phyloP scores from a whole-genome alignment of 345 rosid species.

The Corymbia maculata region DNA sequence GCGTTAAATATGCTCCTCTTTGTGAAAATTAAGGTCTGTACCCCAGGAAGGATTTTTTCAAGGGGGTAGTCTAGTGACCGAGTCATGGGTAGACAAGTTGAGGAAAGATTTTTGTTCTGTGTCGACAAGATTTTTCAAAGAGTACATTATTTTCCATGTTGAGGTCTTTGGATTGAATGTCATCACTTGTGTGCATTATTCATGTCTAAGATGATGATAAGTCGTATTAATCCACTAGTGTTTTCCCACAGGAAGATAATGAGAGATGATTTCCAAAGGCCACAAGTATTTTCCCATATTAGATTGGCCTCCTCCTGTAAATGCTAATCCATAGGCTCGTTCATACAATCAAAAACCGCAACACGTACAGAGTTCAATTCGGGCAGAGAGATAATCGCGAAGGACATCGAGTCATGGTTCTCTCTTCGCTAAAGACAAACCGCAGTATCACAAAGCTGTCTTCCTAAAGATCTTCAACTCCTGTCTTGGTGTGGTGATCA shows the following conservation, averaged over 20 bases:
- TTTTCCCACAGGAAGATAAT: neutral
- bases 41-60: too few species aligned
- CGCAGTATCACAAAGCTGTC: neutral
- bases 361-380: neutral
- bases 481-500: neutral
- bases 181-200: neutral
- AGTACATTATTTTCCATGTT: neutral
- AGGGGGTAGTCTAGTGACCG: neutral
- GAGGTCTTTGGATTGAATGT: neutral
- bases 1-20: neutral
- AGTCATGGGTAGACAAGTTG: neutral
- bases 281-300: neutral
- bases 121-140: neutral
- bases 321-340: neutral
- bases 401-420: neutral
- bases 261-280: neutral
- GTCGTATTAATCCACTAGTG: neutral
- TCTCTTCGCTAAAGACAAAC: neutral
- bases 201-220: neutral
- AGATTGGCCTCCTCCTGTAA: neutral
- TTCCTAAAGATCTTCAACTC: neutral
- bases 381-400: neutral
- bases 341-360: neutral
- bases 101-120: neutral
- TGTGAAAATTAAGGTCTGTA: neutral